Conservation (phyloP, 495 filamentous ascomycete genomes). For the Penicillium fimorum region DNA sequence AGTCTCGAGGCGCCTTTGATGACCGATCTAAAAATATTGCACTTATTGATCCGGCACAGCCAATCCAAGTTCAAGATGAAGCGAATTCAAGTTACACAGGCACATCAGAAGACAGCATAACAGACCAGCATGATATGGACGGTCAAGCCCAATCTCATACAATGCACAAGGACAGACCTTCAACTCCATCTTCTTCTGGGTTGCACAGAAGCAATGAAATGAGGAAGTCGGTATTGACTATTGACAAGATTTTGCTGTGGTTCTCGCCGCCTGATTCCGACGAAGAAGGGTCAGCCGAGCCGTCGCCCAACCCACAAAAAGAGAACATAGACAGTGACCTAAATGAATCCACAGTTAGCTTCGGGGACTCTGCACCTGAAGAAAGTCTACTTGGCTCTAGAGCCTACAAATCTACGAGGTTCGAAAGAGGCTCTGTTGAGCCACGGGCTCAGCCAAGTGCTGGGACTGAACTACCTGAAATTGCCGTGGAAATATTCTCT, state of each 20-base stretch:
- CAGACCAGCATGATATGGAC: constrained; percentile 15
- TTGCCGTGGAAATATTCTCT: constrained; percentile 58
- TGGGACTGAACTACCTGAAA: constrained; percentile 16
- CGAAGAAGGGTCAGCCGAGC: constrained; percentile 7
- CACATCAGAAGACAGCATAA: constrained; percentile 17
- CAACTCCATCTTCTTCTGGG: constrained; percentile 17
- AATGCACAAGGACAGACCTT: constrained; percentile 21
- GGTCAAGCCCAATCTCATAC: constrained; percentile 12
- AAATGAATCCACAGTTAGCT: constrained; percentile 21
- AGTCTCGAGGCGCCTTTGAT: neutral
- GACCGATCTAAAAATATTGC: neutral
- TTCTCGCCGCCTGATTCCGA: constrained; percentile 27
- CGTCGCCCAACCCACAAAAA: constrained; percentile 7
- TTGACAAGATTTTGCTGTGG: constrained; percentile 40
- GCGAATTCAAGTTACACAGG: constrained; percentile 32
- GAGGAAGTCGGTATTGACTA: constrained; percentile 33
- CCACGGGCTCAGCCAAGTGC: constrained; percentile 9
- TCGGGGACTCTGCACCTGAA: constrained; percentile 24
- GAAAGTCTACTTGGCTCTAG: constrained; percentile 35
- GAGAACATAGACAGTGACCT: constrained; percentile 21
- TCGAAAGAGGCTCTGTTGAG: constrained; percentile 22
- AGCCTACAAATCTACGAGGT: constrained; percentile 22
- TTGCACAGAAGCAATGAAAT: constrained; percentile 29
- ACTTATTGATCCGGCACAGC: constrained; percentile 1
- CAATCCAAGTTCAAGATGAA: constrained; percentile 13